Base-by-base conservation (phyloP, 305 asterid species). In the Fraxinus latifolia region DNA sequence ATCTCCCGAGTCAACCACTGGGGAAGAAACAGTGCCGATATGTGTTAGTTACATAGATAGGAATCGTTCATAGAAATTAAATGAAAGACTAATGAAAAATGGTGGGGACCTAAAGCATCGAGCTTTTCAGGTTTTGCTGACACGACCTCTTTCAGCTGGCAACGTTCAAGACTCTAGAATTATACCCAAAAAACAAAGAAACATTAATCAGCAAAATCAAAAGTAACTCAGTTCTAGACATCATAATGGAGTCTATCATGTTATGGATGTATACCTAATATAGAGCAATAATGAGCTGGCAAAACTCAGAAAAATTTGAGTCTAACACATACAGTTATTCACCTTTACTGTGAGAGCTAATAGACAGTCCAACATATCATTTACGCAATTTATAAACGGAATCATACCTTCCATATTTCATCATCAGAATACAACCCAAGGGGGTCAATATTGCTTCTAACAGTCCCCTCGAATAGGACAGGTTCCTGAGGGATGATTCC, bases 401-500 rank as follows among this genome's bases (percentile, higher is more conserved):
- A 14, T 29, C 23, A 32, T 76, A 89, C 97, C 96, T 86, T 90
- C 97, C 97, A 93, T 82, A 93, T 92, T 74, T 93, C 92, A 6
- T 93, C 93, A 76, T 93, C 97, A 2, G 97, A 88, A 77, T 90
- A 87, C 50, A 84, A 25, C 8, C 90, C 96, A 32, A 85, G 87
- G 0, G 97, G 97, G 81, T 93, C 97, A 17, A 93, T 86, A 53
- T 93, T 93, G 84, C 90, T 92, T 74, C 97, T 85, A 7, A 93
- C 86, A 0, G 92, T 91, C 60, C 96, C 96, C 75, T 91, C 87
- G 34, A 92, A 93, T 78, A 93, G 90, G 78, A 90, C 89, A 36
- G 95, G 96, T 47, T 91, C 97, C 60, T 92, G 96, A 50, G 97
- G 97, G 53, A 93, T 93, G 90, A 93, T 93, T 3, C 95, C 95